These are phyloP conservation scores for Auriscalpium orientale DNA, from an alignment of 768 basidiomycete genomes.

Conservation along the genomic window DNA sequence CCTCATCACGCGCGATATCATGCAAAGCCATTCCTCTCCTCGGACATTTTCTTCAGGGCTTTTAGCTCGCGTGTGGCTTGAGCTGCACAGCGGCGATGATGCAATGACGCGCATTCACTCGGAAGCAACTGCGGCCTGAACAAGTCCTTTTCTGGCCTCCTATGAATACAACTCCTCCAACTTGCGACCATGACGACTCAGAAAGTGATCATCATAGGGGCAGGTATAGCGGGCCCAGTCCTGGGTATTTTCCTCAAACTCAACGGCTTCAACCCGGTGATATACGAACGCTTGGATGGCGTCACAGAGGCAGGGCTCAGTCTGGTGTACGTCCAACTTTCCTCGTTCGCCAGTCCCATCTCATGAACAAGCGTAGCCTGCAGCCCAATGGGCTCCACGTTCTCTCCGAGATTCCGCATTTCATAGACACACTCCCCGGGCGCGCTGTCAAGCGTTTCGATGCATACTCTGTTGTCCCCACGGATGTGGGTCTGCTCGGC, in stretches of 20 bases:
- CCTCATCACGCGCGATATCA: too few species aligned
- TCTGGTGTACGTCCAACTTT: slow-evolving; percentile 6
- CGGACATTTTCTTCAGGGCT: too few species aligned
- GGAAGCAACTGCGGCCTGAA: too few species aligned
- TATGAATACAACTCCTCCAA: too few species aligned
- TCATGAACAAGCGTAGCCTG: slow-evolving; percentile 5
- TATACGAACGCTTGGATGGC: slow-evolving; percentile 10
- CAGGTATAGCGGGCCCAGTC: slow-evolving; percentile 12
- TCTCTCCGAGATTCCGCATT: slow-evolving; percentile 6
- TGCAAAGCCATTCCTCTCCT: too few species aligned
- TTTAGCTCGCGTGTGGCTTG: too few species aligned
- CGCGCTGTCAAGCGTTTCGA: background rate
- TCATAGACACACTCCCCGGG: slow-evolving; percentile 6
- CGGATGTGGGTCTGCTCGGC: slow-evolving; percentile 22
- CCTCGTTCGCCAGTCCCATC: background rate
- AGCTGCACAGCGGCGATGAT: too few species aligned
- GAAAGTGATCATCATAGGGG: slow-evolving; percentile 14
- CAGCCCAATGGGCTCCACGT: slow-evolving; percentile 13
- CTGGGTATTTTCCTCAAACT: slow-evolving; percentile 15
- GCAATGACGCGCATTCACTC: too few species aligned
- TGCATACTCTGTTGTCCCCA: slow-evolving; percentile 14
- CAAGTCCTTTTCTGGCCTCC: too few species aligned
- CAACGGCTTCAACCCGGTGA: slow-evolving; percentile 8
- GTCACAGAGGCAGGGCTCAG: slow-evolving; percentile 10
- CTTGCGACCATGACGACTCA: background rate